phyloP scores from a whole-genome alignment of 2,329 filamentous ascomycete genomes.

The Claviceps cyperi region DNA sequence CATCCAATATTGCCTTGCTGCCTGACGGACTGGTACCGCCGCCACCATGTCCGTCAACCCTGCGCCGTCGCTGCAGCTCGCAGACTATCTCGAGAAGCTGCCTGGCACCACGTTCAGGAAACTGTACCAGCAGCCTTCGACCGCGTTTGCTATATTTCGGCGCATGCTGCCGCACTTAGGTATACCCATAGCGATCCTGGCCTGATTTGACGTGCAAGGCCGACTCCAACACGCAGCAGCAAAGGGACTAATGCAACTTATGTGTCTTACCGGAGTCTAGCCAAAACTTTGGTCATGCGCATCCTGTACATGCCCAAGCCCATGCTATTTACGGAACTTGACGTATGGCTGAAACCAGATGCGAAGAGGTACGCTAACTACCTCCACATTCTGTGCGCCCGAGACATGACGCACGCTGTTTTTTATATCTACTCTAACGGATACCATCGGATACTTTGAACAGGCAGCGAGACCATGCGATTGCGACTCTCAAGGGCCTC shows the following conservation, averaged over 20 bases:
- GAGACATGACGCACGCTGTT: not conserved
- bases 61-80: conserved; percentile 42
- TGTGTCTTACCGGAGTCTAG: conserved; percentile 25
- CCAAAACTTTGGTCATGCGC: conserved; percentile 91
- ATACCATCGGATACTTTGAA: conserved; percentile 1
- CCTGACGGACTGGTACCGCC: conserved; percentile 14
- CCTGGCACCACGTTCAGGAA: conserved; percentile 79
- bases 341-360: conserved; percentile 66
- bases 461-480: conserved; percentile 69
- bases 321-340: conserved; percentile 65
- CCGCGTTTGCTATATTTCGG: conserved; percentile 86
- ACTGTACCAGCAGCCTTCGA: conserved; percentile 91
- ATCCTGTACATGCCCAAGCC: conserved; percentile 81
- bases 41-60: conserved; percentile 31
- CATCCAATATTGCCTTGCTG: not conserved
- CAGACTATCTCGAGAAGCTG: conserved; percentile 87
- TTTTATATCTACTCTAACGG: not conserved
- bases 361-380: conserved; percentile 23
- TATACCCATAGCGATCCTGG: conserved; percentile 22
- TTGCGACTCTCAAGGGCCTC: conserved; percentile 69
- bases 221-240: not conserved
- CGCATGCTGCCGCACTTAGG: conserved; percentile 91
- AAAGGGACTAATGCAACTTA: not conserved
- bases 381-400: not conserved
- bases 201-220: not conserved